Percentiles rank a stretch among this genome's conserved stretches.
phyloP scores from a whole-genome alignment of 2,329 filamentous ascomycete species.

The Aspergillus ustus region DNA sequence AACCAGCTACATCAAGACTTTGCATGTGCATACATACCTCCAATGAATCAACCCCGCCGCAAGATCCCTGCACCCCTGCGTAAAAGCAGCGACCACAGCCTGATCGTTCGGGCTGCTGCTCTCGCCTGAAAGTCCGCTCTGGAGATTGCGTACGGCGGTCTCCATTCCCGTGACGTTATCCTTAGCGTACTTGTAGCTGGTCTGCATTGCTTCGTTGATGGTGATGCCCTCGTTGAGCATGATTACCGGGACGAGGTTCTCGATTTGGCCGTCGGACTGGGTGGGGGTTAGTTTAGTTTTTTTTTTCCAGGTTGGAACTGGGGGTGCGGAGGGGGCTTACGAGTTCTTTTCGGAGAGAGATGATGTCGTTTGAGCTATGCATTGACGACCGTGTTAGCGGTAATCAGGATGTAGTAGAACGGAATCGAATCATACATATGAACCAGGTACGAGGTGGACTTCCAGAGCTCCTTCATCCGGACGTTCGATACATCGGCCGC shows the following conservation, averaged over 20 bases:
- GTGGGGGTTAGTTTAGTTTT: background rate
- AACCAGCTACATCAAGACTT: too few species aligned
- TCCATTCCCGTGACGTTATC: background rate
- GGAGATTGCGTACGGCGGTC: background rate
- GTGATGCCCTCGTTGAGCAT: slow-evolving; percentile 6
- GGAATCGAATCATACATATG: slow-evolving; percentile 9
- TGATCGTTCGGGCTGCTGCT: background rate
- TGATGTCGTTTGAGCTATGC: slow-evolving; percentile 16
- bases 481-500: background rate
- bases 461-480: slow-evolving; percentile 13
- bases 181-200: background rate
- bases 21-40: too few species aligned
- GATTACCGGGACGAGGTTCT: slow-evolving; percentile 8
- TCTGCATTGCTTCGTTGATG: background rate
- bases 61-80: background rate
- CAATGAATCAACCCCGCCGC: background rate
- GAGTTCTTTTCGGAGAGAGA: slow-evolving; percentile 16
- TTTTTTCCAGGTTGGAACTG: background rate
- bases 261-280: slow-evolving; percentile 3
- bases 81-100: background rate
- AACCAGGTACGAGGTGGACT: slow-evolving; percentile 17
- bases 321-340: background rate
- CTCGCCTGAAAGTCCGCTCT: background rate
- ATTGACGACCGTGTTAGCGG: background rate
- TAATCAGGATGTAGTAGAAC: too few species aligned